Evolutionary conservation across 306 rosid species (phyloP).

Genomic region (Gastrolobium villosum): DNA sequence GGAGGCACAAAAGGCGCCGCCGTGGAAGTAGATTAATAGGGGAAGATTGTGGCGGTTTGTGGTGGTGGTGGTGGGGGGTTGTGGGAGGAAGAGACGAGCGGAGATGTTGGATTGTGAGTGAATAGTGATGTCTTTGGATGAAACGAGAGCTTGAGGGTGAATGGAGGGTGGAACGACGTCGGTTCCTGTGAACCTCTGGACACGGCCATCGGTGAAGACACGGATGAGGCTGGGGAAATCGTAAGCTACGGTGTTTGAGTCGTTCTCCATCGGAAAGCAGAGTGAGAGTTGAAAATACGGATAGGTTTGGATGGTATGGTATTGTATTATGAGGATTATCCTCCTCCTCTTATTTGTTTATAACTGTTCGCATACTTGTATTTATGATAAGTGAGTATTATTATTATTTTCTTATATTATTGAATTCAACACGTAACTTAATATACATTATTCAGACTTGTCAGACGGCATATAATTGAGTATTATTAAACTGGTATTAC

Average conservation of each 20-base stretch:
- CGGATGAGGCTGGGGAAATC: slow-evolving; percentile 34
- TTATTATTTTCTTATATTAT: too few relatives aligned
- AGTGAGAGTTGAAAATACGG: background rate
- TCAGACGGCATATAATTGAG: too few relatives aligned
- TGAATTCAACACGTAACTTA: too few relatives aligned
- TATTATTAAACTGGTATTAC: too few relatives aligned
- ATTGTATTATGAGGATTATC: background rate
- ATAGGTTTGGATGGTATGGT: too few relatives aligned
- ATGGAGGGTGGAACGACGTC: slow-evolving; percentile 50
- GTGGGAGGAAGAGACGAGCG: slow-evolving; percentile 58
- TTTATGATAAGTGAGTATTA: too few relatives aligned
- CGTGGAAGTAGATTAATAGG: slow-evolving; percentile 58
- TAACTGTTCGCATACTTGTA: too few relatives aligned
- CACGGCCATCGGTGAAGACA: slow-evolving; percentile 46
- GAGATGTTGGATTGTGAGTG: slow-evolving; percentile 34
- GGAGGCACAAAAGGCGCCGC: slow-evolving; percentile 51
- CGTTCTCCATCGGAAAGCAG: slow-evolving; percentile 9
- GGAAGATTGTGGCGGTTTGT: slow-evolving; percentile 49
- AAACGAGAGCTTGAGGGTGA: slow-evolving; percentile 15
- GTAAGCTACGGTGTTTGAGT: slow-evolving; percentile 31
- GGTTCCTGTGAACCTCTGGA: slow-evolving; percentile 45
- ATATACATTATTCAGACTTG: too few relatives aligned
- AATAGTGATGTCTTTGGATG: slow-evolving; percentile 57
- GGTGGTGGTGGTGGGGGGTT: background rate
- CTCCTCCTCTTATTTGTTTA: background rate